These are phyloP conservation scores for Peniophora sp. DNA, from an alignment of 1,284 basidiomycete genomes.

Conservation along the genomic window DNA sequence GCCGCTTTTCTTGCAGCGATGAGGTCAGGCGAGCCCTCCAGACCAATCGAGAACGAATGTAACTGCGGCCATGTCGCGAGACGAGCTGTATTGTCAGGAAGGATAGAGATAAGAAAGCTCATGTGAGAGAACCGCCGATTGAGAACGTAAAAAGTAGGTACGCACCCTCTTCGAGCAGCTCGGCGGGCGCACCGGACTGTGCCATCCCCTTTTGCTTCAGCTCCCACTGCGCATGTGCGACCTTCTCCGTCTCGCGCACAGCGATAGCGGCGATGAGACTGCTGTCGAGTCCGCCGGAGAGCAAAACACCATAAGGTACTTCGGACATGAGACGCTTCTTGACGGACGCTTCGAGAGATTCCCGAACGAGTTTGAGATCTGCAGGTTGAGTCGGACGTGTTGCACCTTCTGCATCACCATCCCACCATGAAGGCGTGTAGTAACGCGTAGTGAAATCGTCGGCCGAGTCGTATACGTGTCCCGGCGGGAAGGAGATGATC, in stretches of 20 bases:
- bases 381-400: slow-evolving; percentile 57
- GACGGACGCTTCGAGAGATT: slow-evolving; percentile 87
- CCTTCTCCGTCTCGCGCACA: slow-evolving; percentile 93
- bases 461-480: slow-evolving; percentile 87
- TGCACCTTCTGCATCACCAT: slow-evolving; percentile 56
- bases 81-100: too few species aligned
- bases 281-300: slow-evolving; percentile 94
- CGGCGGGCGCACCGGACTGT: slow-evolving; percentile 36
- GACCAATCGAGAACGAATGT: slow-evolving; percentile 96
- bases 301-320: slow-evolving; percentile 95
- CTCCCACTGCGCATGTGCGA: slow-evolving; percentile 75
- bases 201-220: slow-evolving; percentile 52
- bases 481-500: slow-evolving; percentile 94
- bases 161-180: slow-evolving; percentile 44
- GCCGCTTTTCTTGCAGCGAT: slow-evolving; percentile 93
- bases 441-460: slow-evolving; percentile 76
- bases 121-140: neutral
- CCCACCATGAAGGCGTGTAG: slow-evolving; percentile 84
- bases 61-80: slow-evolving; percentile 93
- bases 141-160: slow-evolving; percentile 1
- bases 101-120: slow-evolving; percentile 14
- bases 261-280: slow-evolving; percentile 96
- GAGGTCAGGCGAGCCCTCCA: slow-evolving; percentile 94
- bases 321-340: slow-evolving; percentile 97
- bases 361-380: slow-evolving; percentile 70